These are phyloP conservation scores for Chromosphaera perkinsii DNA, from an alignment of 208 protist species.

Conservation along the genomic window DNA sequence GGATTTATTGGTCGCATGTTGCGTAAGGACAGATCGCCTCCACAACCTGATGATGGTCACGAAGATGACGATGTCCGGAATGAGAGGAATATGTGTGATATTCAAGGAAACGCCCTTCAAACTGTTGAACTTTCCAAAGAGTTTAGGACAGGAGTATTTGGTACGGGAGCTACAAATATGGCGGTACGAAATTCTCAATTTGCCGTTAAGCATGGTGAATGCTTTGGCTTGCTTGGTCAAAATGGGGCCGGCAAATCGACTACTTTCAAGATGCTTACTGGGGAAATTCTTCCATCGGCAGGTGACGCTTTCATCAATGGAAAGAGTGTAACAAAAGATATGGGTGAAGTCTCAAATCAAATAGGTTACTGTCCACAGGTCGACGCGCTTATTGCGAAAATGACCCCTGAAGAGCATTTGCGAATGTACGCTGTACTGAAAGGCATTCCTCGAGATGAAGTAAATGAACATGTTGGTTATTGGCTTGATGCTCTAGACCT, in stretches of 20 bases:
- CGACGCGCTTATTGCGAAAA: slow-evolving; percentile 33
- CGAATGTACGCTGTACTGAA: slow-evolving; percentile 12
- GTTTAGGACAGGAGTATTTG: too few relatives aligned
- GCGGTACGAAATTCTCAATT: too few relatives aligned
- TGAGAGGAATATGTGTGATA: too few relatives aligned
- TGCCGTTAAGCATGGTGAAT: slow-evolving; percentile 33
- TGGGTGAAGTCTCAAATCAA: slow-evolving; percentile 4
- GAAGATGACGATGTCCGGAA: too few relatives aligned
- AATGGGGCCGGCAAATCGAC: slow-evolving; percentile 63
- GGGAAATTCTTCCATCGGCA: slow-evolving; percentile 20
- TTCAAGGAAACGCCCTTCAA: too few relatives aligned
- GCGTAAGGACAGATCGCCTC: too few relatives aligned
- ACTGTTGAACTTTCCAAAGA: too few relatives aligned
- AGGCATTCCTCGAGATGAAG: neutral
- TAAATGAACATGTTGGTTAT: neutral
- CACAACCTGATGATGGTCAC: too few relatives aligned
- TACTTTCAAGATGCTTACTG: slow-evolving; percentile 45
- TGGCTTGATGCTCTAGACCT: neutral
- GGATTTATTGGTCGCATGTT: too few relatives aligned
- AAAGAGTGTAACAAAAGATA: neutral
- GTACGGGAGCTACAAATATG: too few relatives aligned
- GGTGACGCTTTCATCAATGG: slow-evolving; percentile 21
- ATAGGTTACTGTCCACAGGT: slow-evolving; percentile 46
- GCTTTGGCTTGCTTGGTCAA: slow-evolving; percentile 55
- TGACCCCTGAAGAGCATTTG: slow-evolving; percentile 41